Evolutionary conservation across 2,329 filamentous ascomycete genomes (phyloP).

Genomic region (Scedosporium aurantiacum): DNA sequence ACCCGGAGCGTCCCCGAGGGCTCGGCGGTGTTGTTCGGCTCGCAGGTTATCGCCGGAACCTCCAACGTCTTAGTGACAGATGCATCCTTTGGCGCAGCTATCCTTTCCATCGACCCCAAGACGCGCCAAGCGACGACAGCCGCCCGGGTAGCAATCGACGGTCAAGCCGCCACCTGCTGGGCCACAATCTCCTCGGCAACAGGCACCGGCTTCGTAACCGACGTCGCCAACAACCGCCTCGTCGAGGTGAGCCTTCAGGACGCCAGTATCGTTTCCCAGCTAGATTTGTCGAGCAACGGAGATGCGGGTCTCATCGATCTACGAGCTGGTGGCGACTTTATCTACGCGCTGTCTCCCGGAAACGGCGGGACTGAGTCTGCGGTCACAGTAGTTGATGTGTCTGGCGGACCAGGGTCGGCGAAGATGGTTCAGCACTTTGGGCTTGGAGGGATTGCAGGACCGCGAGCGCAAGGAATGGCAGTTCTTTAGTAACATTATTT

Average conservation of each 20-base stretch:
- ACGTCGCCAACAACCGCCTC: slow-evolving; percentile 38
- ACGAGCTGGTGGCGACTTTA: slow-evolving; percentile 35
- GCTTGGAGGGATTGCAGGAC: slow-evolving; percentile 15
- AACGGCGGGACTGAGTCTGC: slow-evolving; percentile 30
- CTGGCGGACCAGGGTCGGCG: slow-evolving; percentile 9
- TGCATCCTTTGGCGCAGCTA: slow-evolving; percentile 43
- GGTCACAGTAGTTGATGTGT: slow-evolving; percentile 26
- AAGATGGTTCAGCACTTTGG: slow-evolving; percentile 22
- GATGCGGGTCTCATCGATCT: slow-evolving; percentile 47
- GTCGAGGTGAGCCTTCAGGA: slow-evolving; percentile 43
- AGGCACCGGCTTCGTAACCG: slow-evolving; percentile 45
- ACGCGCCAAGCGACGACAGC: slow-evolving; percentile 21
- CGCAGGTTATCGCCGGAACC: slow-evolving; percentile 30
- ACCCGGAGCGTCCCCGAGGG: slow-evolving; percentile 27
- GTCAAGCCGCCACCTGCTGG: slow-evolving; percentile 50
- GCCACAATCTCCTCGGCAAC: slow-evolving; percentile 35
- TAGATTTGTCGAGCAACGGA: slow-evolving; percentile 32
- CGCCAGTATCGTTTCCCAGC: slow-evolving; percentile 30
- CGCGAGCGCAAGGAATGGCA: slow-evolving; percentile 21
- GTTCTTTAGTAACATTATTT: not conserved
- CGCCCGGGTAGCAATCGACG: slow-evolving; percentile 30
- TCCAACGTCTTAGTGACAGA: slow-evolving; percentile 43
- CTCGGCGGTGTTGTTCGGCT: slow-evolving; percentile 49
- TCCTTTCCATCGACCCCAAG: slow-evolving; percentile 30
- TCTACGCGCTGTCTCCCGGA: slow-evolving; percentile 47